Percentiles rank a stretch among this genome's conserved stretches.
Conservation (phyloP, 139 green algal species). For the Coelastrella sp. region DNA sequence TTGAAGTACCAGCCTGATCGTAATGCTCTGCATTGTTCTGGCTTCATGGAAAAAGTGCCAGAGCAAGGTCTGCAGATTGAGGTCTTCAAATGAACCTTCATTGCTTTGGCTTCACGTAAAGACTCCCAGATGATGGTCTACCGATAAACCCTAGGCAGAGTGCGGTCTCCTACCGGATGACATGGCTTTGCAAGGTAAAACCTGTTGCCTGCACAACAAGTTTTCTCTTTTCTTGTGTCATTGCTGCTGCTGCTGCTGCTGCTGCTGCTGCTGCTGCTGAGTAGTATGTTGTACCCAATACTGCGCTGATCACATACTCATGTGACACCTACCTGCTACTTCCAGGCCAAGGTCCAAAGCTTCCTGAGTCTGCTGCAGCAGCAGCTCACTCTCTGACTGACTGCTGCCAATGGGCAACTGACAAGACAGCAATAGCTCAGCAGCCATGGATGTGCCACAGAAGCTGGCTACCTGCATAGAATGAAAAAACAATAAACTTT, state of each 20-base stretch:
- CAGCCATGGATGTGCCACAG: slow-evolving; percentile 72
- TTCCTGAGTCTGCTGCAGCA: slow-evolving; percentile 83
- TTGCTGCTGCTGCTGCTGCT: slow-evolving; percentile 14
- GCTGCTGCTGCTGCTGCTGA: background rate
- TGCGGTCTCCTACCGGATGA: no score
- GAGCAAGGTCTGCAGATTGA: no score
- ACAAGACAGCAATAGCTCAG: slow-evolving; percentile 52
- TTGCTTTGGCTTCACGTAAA: no score
- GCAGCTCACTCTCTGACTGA: slow-evolving; percentile 64
- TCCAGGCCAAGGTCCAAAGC: slow-evolving; percentile 58
- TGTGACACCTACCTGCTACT: slow-evolving; percentile 6
- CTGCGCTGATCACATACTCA: background rate
- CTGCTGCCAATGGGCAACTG: slow-evolving; percentile 62
- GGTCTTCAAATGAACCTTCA: no score
- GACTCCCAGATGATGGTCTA: no score
- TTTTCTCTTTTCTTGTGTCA: background rate
- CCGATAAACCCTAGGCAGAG: no score
- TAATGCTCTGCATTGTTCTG: no score
- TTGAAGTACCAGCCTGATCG: no score
- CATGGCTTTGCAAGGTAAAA: no score
- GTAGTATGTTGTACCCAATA: background rate
- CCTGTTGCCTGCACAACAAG: no score
- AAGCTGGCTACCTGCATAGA: slow-evolving; percentile 85
- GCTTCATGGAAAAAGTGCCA: no score
- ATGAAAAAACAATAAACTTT: no score